Evolutionary conservation across 179 eudicot species (phyloP).

Genomic region (Spinacia oleracea): DNA sequence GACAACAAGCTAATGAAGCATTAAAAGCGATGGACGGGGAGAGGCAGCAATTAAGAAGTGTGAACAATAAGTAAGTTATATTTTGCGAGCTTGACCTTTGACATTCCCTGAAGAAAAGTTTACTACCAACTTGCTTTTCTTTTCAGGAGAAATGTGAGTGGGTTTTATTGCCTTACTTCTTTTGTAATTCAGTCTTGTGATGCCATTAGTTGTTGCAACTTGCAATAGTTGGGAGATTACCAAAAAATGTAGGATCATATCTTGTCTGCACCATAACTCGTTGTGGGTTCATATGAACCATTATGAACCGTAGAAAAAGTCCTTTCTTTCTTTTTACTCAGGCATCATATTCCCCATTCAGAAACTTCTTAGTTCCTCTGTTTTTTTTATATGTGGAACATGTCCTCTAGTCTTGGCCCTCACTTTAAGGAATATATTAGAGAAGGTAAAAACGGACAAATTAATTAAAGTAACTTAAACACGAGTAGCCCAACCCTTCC

Average conservation of each 20-base stretch:
- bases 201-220: neutral
- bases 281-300: neutral
- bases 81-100: constrained; percentile 4
- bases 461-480: too few species aligned
- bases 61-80: constrained; percentile 77
- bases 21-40: constrained; percentile 83
- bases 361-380: neutral
- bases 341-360: constrained; percentile 6
- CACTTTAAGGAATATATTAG: too few species aligned
- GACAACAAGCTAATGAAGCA: constrained; percentile 92
- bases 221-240: neutral
- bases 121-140: neutral
- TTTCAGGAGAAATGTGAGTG: neutral
- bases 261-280: neutral
- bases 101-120: constrained; percentile 5
- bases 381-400: too few species aligned
- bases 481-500: too few species aligned
- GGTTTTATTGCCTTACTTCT: neutral
- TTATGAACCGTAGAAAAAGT: neutral
- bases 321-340: neutral
- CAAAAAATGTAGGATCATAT: neutral
- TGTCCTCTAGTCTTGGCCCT: too few species aligned
- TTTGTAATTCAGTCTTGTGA: constrained; percentile 1
- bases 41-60: constrained; percentile 87
- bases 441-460: too few species aligned